A percentile compares a stretch with the other conserved stretches of the same genome.
phyloP scores from a whole-genome alignment of 306 rosid genomes.

The Luffa acutangula region DNA sequence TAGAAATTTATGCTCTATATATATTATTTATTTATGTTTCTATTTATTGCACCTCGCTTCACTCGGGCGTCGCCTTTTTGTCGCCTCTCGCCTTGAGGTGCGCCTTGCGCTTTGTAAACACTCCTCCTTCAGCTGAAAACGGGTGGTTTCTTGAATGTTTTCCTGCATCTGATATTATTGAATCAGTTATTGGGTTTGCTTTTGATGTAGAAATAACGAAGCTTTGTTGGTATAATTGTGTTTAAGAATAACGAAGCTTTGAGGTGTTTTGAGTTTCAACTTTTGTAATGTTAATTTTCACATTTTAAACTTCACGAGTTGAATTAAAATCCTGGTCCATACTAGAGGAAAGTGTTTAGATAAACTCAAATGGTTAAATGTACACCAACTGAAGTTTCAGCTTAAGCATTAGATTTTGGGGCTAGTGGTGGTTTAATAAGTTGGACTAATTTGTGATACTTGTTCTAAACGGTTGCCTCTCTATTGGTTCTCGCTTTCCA shows the following conservation, averaged over 20 bases:
- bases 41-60: no score
- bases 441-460: neutral
- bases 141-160: neutral
- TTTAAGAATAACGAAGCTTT: neutral
- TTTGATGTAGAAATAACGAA: neutral
- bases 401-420: neutral
- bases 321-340: neutral
- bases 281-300: neutral
- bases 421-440: neutral
- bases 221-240: neutral
- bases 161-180: neutral
- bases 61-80: no score
- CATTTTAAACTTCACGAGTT: neutral
- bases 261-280: neutral
- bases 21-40: no score
- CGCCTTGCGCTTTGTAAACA: no score
- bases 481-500: neutral
- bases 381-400: neutral
- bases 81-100: no score
- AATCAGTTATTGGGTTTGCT: neutral
- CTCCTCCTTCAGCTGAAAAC: neutral
- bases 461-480: neutral
- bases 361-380: neutral
- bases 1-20: no score
- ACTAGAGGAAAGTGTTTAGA: neutral